These are phyloP conservation scores for Fusarium multiceps DNA, from an alignment of 2,329 filamentous ascomycete genomes.

Conservation along the genomic window DNA sequence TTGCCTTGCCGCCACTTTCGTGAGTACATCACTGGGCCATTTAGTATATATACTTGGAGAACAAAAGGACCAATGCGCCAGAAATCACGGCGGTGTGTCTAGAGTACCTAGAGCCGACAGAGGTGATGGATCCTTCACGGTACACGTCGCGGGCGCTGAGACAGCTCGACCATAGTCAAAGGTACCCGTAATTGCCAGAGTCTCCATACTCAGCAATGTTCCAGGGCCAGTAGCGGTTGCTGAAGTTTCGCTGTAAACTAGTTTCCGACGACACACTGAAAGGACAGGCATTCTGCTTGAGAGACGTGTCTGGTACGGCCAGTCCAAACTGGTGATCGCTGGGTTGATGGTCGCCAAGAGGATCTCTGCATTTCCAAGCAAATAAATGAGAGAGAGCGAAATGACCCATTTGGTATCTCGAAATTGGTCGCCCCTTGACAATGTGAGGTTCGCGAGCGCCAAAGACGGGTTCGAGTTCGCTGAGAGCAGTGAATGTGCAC, in stretches of 20 bases:
- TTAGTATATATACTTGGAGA: too few species aligned
- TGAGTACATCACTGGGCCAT: too few species aligned
- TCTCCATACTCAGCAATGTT: too few species aligned
- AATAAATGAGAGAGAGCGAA: background rate
- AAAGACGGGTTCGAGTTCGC: background rate
- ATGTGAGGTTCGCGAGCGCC: background rate
- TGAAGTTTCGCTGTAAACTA: background rate
- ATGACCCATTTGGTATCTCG: background rate
- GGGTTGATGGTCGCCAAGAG: background rate
- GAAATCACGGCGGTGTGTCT: too few species aligned
- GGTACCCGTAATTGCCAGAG: too few species aligned
- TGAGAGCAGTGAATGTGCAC: background rate
- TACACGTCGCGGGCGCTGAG: too few species aligned
- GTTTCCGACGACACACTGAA: too few species aligned
- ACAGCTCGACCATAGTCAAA: accelerated
- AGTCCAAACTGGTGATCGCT: background rate
- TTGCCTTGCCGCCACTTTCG: too few species aligned
- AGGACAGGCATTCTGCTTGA: too few species aligned
- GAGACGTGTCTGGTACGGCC: background rate
- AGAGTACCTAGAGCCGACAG: too few species aligned
- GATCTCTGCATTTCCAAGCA: background rate
- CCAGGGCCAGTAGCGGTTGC: background rate
- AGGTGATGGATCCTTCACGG: too few species aligned
- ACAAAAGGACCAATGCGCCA: too few species aligned
- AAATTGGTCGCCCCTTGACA: background rate